A percentile compares a stretch with the other conserved stretches of the same genome.
Evolutionary conservation across 495 filamentous ascomycete species (phyloP).

Genomic region (Podospora anserina): DNA sequence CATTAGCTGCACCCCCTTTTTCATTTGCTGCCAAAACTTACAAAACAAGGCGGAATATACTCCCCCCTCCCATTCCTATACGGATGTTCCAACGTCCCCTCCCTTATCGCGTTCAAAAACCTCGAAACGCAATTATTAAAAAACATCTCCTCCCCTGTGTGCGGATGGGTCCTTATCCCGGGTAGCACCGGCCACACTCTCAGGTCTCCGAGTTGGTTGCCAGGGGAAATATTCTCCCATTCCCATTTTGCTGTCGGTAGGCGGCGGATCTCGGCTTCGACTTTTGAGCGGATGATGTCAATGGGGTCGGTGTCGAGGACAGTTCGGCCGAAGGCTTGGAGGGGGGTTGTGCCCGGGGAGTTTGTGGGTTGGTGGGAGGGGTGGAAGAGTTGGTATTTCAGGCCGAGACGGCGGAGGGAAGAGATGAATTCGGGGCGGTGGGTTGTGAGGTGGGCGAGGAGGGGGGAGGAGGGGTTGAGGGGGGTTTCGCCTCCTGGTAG

Average conservation of each 20-base stretch:
- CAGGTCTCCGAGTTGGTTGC: slow-evolving; percentile 29
- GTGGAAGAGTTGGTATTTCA: too few relatives aligned
- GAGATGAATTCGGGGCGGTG: too few relatives aligned
- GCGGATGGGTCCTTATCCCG: slow-evolving; percentile 47
- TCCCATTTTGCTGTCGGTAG: slow-evolving; percentile 46
- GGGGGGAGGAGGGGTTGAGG: too few relatives aligned
- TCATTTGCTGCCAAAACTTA: background rate
- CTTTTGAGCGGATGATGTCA: slow-evolving; percentile 41
- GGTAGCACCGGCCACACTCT: slow-evolving; percentile 44
- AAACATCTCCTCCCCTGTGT: slow-evolving; percentile 49
- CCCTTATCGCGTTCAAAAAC: slow-evolving; percentile 38
- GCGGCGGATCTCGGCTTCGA: slow-evolving; percentile 52
- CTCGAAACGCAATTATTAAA: slow-evolving; percentile 51
- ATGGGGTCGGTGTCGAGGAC: slow-evolving; percentile 46
- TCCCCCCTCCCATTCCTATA: slow-evolving; percentile 22
- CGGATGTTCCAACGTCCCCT: slow-evolving; percentile 22
- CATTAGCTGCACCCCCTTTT: background rate
- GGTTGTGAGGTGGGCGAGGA: too few relatives aligned
- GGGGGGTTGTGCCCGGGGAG: too few relatives aligned
- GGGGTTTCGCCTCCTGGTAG: too few relatives aligned
- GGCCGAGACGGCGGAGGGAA: too few relatives aligned
- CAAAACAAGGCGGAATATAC: slow-evolving; percentile 30
- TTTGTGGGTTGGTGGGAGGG: too few relatives aligned
- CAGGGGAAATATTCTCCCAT: slow-evolving; percentile 41
- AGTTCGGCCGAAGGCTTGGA: slow-evolving; percentile 52